Conservation (phyloP, 164 flowering plant species). For the Pachysandra terminalis region DNA sequence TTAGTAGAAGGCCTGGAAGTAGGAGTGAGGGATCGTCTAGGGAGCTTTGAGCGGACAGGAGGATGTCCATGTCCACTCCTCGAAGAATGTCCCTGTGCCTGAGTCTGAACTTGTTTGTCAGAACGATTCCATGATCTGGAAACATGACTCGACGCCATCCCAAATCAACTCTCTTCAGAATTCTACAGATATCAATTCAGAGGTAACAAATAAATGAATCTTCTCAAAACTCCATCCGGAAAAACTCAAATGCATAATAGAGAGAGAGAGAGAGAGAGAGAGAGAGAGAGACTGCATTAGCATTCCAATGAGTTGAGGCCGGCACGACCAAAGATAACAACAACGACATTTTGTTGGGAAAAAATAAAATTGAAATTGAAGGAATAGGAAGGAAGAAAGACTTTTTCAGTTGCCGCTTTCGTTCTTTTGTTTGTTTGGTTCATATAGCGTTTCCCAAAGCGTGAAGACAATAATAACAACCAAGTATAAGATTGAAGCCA, state of each 20-base stretch:
- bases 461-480: no score
- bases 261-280: not conserved
- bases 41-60: constrained; percentile 20
- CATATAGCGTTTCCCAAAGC: no score
- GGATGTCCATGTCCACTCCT: constrained; percentile 3
- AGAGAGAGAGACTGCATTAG: constrained; percentile 12
- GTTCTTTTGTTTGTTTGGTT: no score
- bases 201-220: not conserved
- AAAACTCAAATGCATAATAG: not conserved
- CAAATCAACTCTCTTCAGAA: not conserved
- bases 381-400: no score
- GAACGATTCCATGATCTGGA: constrained; percentile 11
- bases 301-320: constrained; percentile 13
- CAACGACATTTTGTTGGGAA: no score
- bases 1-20: constrained; percentile 13
- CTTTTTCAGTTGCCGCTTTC: no score
- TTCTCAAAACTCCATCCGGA: not conserved
- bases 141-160: constrained; percentile 20
- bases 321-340: constrained; percentile 21
- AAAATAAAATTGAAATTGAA: no score
- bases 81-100: constrained; percentile 1
- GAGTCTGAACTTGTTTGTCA: constrained; percentile 11
- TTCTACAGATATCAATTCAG: not conserved
- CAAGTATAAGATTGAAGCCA: no score
- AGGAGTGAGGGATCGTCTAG: constrained; percentile 41